Percentiles rank a stretch among this genome's conserved stretches.
Conservation (phyloP, 495 filamentous ascomycete species). For the Massariosphaeria phaeospora region DNA sequence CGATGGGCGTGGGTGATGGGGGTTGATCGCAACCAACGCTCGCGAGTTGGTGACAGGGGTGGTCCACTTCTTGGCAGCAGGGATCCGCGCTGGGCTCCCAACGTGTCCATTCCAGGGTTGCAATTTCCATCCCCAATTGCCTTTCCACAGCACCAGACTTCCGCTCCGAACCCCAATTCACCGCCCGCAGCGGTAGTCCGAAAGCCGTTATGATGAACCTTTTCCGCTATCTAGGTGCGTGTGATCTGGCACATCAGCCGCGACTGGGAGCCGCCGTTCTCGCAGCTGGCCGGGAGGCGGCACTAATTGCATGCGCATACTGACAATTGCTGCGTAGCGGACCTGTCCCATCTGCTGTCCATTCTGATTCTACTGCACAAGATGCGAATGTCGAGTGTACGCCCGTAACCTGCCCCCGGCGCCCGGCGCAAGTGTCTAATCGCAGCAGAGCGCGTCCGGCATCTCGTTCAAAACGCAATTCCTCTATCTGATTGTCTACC, state of each 20-base stretch:
- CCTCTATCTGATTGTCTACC: constrained; percentile 87
- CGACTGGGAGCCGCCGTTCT: constrained; percentile 20
- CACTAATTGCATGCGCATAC: constrained; percentile 24
- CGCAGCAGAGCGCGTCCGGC: constrained; percentile 79
- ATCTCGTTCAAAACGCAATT: constrained; percentile 98
- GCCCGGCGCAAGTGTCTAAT: constrained; percentile 17
- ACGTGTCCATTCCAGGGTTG: constrained; percentile 18
- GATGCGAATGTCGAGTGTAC: constrained; percentile 85
- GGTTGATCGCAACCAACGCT: not conserved
- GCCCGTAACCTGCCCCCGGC: constrained; percentile 19
- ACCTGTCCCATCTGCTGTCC: constrained; percentile 91
- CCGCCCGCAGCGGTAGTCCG: not conserved
- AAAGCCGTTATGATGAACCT: constrained; percentile 62
- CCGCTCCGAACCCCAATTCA: not conserved
- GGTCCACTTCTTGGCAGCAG: constrained; percentile 8
- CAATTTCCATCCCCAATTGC: not conserved
- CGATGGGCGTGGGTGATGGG: not conserved
- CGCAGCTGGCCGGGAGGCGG: not conserved
- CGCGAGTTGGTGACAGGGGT: constrained; percentile 5
- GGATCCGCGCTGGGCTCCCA: constrained; percentile 9
- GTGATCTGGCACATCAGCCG: not conserved
- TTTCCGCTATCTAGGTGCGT: constrained; percentile 74
- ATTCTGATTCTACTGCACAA: constrained; percentile 94
- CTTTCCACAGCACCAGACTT: constrained; percentile 1
- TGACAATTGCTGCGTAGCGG: constrained; percentile 50